Conservation (phyloP, 148 eudicot genomes). For the Spergularia marina region DNA sequence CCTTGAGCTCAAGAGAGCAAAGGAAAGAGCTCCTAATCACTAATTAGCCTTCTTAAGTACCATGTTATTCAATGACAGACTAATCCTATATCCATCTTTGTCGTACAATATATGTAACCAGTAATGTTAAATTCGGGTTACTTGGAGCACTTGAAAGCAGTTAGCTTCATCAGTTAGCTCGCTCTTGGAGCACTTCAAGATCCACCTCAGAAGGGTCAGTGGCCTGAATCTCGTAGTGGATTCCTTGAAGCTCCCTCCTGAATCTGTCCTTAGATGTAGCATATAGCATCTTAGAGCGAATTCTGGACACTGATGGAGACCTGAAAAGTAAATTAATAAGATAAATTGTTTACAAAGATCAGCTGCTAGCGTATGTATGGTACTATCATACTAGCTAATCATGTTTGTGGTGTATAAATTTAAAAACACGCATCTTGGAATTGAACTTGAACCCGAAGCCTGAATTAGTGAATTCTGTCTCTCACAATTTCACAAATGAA, state of each 20-base stretch:
- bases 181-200: constrained; percentile 53
- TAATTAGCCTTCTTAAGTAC: constrained; percentile 37
- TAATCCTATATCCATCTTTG: constrained; percentile 12
- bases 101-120: constrained; percentile 14
- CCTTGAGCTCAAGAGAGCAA: constrained; percentile 13
- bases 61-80: constrained; percentile 37
- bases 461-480: too few species aligned
- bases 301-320: constrained; percentile 65
- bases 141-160: not conserved
- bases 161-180: constrained; percentile 40
- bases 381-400: too few species aligned
- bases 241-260: constrained; percentile 60
- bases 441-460: not conserved
- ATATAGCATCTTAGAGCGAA: constrained; percentile 67
- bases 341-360: not conserved
- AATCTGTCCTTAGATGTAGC: constrained; percentile 70
- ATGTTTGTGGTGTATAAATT: not conserved
- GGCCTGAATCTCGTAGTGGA: constrained; percentile 81
- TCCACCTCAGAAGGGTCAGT: constrained; percentile 73
- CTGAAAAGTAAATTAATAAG: constrained; percentile 29
- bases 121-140: constrained; percentile 4
- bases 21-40: constrained; percentile 33
- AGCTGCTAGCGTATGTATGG: not conserved
- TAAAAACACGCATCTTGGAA: not conserved
- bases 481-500: too few species aligned